Percentiles rank a stretch among this genome's conserved stretches.
These are phyloP conservation scores for Pythium aquatile DNA, from an alignment of 352 stramenopile genomes.

Conservation along the genomic window DNA sequence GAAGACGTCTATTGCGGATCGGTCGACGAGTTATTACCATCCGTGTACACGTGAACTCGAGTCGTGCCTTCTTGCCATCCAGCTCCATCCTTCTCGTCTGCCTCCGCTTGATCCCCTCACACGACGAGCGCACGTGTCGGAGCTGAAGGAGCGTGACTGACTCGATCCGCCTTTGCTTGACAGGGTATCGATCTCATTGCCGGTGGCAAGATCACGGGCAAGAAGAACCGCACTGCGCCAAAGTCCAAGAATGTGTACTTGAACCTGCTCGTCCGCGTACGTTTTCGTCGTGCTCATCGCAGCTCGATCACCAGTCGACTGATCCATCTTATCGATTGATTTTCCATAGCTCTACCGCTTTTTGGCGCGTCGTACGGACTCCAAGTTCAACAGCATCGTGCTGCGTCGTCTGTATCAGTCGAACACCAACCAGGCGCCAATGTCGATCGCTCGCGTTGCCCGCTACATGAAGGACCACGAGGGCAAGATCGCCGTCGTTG, in stretches of 20 bases:
- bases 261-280: slow-evolving; percentile 94
- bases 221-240: slow-evolving; percentile 97
- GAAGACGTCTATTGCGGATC: too few relatives aligned
- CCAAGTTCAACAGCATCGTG: slow-evolving; percentile 98
- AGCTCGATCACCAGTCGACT: not conserved
- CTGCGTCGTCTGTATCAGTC: slow-evolving; percentile 99
- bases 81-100: not conserved
- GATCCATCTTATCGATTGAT: not conserved
- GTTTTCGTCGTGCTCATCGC: slow-evolving; percentile 11
- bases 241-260: slow-evolving; percentile 99
- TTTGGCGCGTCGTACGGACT: slow-evolving; percentile 96
- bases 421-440: slow-evolving; percentile 98
- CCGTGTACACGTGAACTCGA: not conserved
- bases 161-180: slow-evolving; percentile 3
- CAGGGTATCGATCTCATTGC: slow-evolving; percentile 99
- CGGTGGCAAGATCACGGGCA: slow-evolving; percentile 96
- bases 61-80: not conserved
- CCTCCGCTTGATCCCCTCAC: not conserved
- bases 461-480: slow-evolving; percentile 99
- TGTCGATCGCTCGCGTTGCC: slow-evolving; percentile 95
- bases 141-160: not conserved
- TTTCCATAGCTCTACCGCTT: slow-evolving; percentile 92
- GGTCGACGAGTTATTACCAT: too few relatives aligned
- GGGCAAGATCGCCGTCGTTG: slow-evolving; percentile 97
- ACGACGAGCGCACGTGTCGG: not conserved